These are phyloP conservation scores for Scedosporium dehoogii DNA, from an alignment of 2,329 filamentous ascomycete species.

Conservation along the genomic window DNA sequence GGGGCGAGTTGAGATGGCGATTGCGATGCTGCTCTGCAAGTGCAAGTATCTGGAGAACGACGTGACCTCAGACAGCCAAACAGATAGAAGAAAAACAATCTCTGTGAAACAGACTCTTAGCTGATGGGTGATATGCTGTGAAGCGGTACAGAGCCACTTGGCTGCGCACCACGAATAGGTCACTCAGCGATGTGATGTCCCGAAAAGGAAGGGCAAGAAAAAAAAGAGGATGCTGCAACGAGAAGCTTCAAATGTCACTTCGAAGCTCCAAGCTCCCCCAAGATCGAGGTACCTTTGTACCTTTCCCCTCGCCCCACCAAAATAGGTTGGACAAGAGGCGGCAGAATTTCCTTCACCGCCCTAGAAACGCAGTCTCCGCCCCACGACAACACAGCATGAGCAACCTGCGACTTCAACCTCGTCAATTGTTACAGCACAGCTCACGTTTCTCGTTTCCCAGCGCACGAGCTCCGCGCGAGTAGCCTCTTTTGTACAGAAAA, in stretches of 20 bases:
- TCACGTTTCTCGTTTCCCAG: constrained; percentile 2
- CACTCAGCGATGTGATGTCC: not conserved
- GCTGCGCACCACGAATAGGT: too few relatives aligned
- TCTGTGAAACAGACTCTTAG: too few relatives aligned
- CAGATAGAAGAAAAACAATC: too few relatives aligned
- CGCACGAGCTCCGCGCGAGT: not conserved
- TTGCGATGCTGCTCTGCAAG: too few relatives aligned
- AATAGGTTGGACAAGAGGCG: not conserved
- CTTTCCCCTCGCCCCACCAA: not conserved
- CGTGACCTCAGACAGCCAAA: too few relatives aligned
- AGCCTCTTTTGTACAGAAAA: constrained; percentile 2
- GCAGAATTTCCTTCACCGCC: not conserved
- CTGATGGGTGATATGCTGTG: too few relatives aligned
- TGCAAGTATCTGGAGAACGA: too few relatives aligned
- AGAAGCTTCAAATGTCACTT: not conserved
- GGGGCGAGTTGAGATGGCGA: too few relatives aligned
- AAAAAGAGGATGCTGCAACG: not conserved
- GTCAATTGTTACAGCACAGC: not conserved
- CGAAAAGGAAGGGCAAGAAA: not conserved
- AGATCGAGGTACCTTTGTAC: not conserved
- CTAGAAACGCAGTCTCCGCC: not conserved
- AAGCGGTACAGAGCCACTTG: too few relatives aligned
- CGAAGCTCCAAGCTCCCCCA: not conserved
- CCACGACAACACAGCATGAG: not conserved
- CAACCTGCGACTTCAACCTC: not conserved